Percentiles rank a stretch among this genome's conserved stretches.
phyloP scores from a whole-genome alignment of 1,284 basidiomycete species.

The Wolfiporia cocos region DNA sequence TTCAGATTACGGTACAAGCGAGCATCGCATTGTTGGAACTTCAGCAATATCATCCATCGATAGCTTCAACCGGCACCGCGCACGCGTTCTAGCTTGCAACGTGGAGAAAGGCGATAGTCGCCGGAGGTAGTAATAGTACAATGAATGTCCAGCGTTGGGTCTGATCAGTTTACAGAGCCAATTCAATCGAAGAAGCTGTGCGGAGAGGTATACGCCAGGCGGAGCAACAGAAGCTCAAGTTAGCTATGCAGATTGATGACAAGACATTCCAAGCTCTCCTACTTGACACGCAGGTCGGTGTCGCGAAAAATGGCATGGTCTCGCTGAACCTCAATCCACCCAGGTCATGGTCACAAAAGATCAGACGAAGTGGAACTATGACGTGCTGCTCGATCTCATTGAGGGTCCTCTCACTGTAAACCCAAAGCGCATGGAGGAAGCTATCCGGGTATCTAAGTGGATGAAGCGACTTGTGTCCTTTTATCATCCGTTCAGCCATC shows the following conservation, averaged over 20 bases:
- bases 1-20: slow-evolving; percentile 65
- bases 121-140: slow-evolving; percentile 39
- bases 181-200: slow-evolving; percentile 83
- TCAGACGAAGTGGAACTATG: slow-evolving; percentile 90
- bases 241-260: slow-evolving; percentile 92
- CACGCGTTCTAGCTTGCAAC: slow-evolving; percentile 38
- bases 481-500: slow-evolving; percentile 84
- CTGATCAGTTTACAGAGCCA: slow-evolving; percentile 48
- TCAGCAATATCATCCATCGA: slow-evolving; percentile 86
- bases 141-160: background rate
- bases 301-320: background rate
- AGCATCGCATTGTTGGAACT: slow-evolving; percentile 79
- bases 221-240: slow-evolving; percentile 84
- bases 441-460: slow-evolving; percentile 86
- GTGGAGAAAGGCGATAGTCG: slow-evolving; percentile 42
- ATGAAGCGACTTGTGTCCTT: slow-evolving; percentile 86
- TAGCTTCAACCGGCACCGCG: slow-evolving; percentile 83
- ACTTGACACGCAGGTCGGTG: slow-evolving; percentile 73
- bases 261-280: slow-evolving; percentile 79
- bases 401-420: slow-evolving; percentile 93
- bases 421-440: slow-evolving; percentile 93
- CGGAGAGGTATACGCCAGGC: slow-evolving; percentile 87
- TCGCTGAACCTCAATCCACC: slow-evolving; percentile 11
- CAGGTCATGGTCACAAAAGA: slow-evolving; percentile 88
- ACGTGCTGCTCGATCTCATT: slow-evolving; percentile 82